These are phyloP conservation scores for Cucumis melo DNA, from an alignment of 306 rosid genomes.

Conservation along the genomic window DNA sequence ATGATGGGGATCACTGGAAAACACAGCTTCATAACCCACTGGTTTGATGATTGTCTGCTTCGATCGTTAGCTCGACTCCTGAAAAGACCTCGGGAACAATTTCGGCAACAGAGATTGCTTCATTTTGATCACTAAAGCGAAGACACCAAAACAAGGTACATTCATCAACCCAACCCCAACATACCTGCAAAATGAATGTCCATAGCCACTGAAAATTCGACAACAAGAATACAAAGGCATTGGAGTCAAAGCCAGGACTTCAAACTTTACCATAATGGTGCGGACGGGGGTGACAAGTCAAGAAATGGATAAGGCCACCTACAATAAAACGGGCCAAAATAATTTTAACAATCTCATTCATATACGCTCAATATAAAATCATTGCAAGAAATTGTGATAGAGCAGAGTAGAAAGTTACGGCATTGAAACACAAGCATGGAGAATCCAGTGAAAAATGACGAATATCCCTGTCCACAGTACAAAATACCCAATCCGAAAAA, in stretches of 20 bases:
- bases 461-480: slow-evolving; percentile 59
- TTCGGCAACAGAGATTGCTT: slow-evolving; percentile 36
- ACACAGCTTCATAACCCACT: neutral
- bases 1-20: neutral
- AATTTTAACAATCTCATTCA: neutral
- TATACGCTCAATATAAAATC: neutral
- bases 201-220: neutral
- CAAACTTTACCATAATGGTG: slow-evolving; percentile 70
- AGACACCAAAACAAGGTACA: slow-evolving; percentile 55
- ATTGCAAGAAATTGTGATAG: neutral
- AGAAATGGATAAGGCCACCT: slow-evolving; percentile 99
- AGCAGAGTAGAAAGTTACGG: slow-evolving; percentile 29
- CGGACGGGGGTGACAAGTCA: slow-evolving; percentile 54
- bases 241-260: neutral
- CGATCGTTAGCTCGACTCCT: neutral
- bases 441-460: slow-evolving; percentile 72
- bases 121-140: slow-evolving; percentile 41
- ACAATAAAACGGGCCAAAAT: neutral
- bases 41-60: neutral
- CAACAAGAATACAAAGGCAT: neutral
- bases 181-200: slow-evolving; percentile 37
- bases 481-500: slow-evolving; percentile 74
- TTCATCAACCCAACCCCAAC: slow-evolving; percentile 51
- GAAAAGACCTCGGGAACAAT: slow-evolving; percentile 38
- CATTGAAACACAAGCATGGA: slow-evolving; percentile 42